Base-by-base conservation (phyloP, 345 rosid species). In the Dimocarpus longan region DNA sequence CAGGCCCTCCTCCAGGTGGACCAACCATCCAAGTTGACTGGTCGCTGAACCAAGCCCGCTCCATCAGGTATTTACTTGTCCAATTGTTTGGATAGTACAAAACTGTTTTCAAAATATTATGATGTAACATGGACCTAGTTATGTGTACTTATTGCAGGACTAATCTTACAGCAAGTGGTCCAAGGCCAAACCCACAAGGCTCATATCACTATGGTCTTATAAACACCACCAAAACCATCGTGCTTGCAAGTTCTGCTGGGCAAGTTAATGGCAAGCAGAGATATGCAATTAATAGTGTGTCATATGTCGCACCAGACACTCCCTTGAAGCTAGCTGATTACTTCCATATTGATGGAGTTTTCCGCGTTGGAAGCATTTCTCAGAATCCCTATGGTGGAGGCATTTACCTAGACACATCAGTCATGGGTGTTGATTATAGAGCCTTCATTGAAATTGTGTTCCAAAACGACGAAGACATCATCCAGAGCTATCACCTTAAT, bases 161-260 rank as follows among this genome's bases (percentile, higher is more conserved):
- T 77, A 94, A 96, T 80, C 95, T 96, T 42, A 87, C 97, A 10
- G 98, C 99, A 10, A 96, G 99, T 57, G 99, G 99, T 77, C 99
- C 99, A 66, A 93, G 99, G 81, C 99, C 99, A 5, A 96, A 96
- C 78, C 99, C 99, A 19, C 99, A 96, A 80, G 99, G 99, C 22
- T 94, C 99, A 2, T 96, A 96, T 89, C 99, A 96, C 80, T 96
- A 96, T 60, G 99, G 99, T 44, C 87, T 93, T 85, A 93, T 96
- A 74, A 91, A 88, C 88, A 86, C 91, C 0, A 81, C 92, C 26
- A 90, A 86, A 79, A 94, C 99, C 2, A 89, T 96, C 85, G 84
- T 81, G 65, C 79, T 96, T 26, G 88, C 92, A 32, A 92, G 80
- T 85, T 90, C 94, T 68, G 98, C 98, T 10, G 99, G 95, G 24